Base-by-base conservation (phyloP, 2,329 filamentous ascomycete genomes). In the Calonectria ilicicola region DNA sequence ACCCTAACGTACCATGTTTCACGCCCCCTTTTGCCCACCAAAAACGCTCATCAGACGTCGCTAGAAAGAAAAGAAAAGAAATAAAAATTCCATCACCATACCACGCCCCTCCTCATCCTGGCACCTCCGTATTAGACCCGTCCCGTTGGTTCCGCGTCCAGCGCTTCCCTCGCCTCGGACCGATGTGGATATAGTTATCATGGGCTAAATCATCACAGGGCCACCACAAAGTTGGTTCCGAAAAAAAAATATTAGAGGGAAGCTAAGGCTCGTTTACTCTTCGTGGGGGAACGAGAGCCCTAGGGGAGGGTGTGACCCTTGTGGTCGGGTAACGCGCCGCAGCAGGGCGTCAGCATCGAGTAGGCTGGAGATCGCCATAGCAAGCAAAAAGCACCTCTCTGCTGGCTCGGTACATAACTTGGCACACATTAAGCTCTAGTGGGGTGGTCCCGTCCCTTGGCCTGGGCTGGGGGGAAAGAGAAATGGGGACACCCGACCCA, bases 401-500 rank as follows among this genome's bases (percentile, higher is more conserved):
- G 38, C 56, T 44, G n/a, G 35, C 58, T 63, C 58, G 38, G 38
- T 15, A 63, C 58, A 29, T 63, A 46, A 63, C 58, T 63, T 63
- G 27, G 58, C 58, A 44, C 53, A 40, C 21, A 56, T 62, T 56
- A 27, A 44, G 38, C 38, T 64, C 38, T 35, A 46, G 53, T 69
- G 58, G 67, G 67, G 44, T 47, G n/a, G 38, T 63, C 40, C 38
- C 38, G 38, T 63, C 29, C 44, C 32, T 65, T 46, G 38, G 60
- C 21, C 21, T 44, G 56, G 9, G 38, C 69, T 53, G 9, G 38
- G 63, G 27, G 35, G 19, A 47, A 32, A 46, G 56, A 26, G 63
- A 46, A 56, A 72, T 60, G 73, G 75, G 71, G 68, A 56, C 68
- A 49, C 63, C 53, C 53, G 67, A 73, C 77, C 77, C 77, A 77